These are phyloP conservation scores for Talaromyces sp. DNA, from an alignment of 2,329 filamentous ascomycete genomes.

Conservation along the genomic window DNA sequence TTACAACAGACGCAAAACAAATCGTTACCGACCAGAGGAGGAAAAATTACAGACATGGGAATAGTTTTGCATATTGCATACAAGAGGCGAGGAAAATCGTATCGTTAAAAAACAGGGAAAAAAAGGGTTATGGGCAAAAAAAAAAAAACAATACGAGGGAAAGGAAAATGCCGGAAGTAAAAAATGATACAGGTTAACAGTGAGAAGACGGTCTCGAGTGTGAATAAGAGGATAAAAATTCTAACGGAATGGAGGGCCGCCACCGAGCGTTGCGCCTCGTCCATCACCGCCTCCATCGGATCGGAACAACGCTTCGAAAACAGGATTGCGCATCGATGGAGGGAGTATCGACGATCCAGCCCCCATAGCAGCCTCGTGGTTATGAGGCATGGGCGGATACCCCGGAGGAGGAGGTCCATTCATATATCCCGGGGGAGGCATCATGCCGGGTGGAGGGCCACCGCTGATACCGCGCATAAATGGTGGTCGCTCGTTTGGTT, in stretches of 20 bases:
- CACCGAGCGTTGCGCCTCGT: slow-evolving; percentile 26
- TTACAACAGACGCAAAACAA: neutral
- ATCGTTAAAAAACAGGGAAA: neutral
- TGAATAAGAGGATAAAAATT: neutral
- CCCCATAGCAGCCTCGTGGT: slow-evolving; percentile 26
- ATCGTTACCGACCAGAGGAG: neutral
- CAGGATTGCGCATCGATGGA: slow-evolving; percentile 29
- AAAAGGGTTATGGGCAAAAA: too few relatives aligned
- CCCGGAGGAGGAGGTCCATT: slow-evolving; percentile 30
- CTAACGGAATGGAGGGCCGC: slow-evolving; percentile 29
- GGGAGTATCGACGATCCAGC: slow-evolving; percentile 32
- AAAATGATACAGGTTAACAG: neutral
- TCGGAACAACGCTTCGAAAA: slow-evolving; percentile 41
- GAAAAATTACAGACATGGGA: neutral
- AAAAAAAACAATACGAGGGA: too few relatives aligned
- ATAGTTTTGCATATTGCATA: neutral
- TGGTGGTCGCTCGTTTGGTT: slow-evolving; percentile 29
- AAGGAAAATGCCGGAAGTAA: neutral
- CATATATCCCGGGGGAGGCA: slow-evolving; percentile 41
- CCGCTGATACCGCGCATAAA: slow-evolving; percentile 29
- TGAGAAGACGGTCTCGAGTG: neutral
- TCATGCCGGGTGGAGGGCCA: slow-evolving; percentile 37
- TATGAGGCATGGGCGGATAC: slow-evolving; percentile 35
- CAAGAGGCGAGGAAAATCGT: neutral
- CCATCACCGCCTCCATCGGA: slow-evolving; percentile 25